Percentiles rank a stretch among this genome's conserved stretches.
Evolutionary conservation across 257 asterid genomes (phyloP).

Genomic region (Solanum piurae): DNA sequence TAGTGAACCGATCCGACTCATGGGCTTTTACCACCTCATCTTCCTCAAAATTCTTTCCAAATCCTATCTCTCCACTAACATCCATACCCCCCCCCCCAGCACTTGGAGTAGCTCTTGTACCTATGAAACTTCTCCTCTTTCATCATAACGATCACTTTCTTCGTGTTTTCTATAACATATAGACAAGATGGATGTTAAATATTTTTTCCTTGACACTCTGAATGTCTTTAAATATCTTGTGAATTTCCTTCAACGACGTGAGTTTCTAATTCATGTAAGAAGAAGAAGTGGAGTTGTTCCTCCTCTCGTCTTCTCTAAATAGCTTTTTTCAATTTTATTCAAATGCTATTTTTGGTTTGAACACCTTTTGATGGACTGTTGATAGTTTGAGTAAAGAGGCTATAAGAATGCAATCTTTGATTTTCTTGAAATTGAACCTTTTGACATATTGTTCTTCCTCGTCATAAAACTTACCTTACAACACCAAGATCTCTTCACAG

Average conservation of each 20-base stretch:
- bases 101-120: not conserved
- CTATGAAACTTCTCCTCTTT: not conserved
- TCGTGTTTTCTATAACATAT: not conserved
- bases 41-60: not conserved
- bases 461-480: not conserved
- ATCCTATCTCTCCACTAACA: not conserved
- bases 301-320: not conserved
- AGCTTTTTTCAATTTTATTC: not conserved
- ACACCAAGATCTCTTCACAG: not conserved
- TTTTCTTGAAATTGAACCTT: not conserved
- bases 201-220: not conserved
- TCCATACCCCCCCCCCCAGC: not conserved
- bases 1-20: not conserved
- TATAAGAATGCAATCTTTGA: not conserved
- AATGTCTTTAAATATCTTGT: not conserved
- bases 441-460: not conserved
- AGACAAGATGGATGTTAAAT: not conserved
- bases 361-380: not conserved
- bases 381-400: not conserved
- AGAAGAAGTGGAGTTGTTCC: not conserved
- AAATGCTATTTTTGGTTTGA: not conserved
- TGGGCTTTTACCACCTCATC: not conserved
- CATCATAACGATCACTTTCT: not conserved
- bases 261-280: not conserved
- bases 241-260: not conserved